Evolutionary conservation across 768 basidiomycete species (phyloP).

Genomic region (Lactarius pseudohatsudake): DNA sequence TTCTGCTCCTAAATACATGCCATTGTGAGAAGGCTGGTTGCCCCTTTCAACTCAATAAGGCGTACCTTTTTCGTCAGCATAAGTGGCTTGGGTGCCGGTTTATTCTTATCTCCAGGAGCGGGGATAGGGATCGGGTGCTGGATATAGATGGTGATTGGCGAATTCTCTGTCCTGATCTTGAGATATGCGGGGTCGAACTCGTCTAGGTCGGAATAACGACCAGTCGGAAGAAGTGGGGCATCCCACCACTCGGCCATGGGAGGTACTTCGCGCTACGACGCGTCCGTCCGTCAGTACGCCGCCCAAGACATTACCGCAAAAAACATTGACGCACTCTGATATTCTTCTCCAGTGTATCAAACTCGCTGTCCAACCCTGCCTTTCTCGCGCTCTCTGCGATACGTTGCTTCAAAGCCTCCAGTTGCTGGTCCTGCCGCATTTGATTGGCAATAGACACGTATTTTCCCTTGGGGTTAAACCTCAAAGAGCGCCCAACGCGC

Average conservation of each 20-base stretch:
- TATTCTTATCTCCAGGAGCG: slow-evolving; percentile 83
- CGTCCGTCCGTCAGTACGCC: slow-evolving; percentile 4
- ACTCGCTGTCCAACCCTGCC: slow-evolving; percentile 92
- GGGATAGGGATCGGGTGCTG: slow-evolving; percentile 98
- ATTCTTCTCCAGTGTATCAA: slow-evolving; percentile 86
- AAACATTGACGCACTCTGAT: slow-evolving; percentile 60
- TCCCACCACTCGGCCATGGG: slow-evolving; percentile 99
- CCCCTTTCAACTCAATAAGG: neutral
- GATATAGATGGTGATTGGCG: slow-evolving; percentile 85
- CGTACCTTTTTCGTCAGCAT: slow-evolving; percentile 89
- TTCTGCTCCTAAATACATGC: slow-evolving; percentile 68
- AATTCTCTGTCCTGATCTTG: slow-evolving; percentile 63
- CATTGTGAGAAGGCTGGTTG: slow-evolving; percentile 6
- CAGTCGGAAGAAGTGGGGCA: slow-evolving; percentile 74
- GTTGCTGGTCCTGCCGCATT: slow-evolving; percentile 68
- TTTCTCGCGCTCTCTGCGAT: slow-evolving; percentile 92
- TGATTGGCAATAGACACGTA: slow-evolving; percentile 76
- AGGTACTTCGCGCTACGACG: slow-evolving; percentile 72
- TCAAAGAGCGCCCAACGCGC: slow-evolving; percentile 64
- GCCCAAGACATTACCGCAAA: neutral
- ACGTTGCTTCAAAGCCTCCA: slow-evolving; percentile 89
- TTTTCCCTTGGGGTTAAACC: slow-evolving; percentile 92
- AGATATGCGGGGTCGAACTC: slow-evolving; percentile 51
- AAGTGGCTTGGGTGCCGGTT: slow-evolving; percentile 74
- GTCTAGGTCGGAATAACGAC: slow-evolving; percentile 74